phyloP scores from a whole-genome alignment of 352 stramenopile genomes.

The Pythium inflatum region DNA sequence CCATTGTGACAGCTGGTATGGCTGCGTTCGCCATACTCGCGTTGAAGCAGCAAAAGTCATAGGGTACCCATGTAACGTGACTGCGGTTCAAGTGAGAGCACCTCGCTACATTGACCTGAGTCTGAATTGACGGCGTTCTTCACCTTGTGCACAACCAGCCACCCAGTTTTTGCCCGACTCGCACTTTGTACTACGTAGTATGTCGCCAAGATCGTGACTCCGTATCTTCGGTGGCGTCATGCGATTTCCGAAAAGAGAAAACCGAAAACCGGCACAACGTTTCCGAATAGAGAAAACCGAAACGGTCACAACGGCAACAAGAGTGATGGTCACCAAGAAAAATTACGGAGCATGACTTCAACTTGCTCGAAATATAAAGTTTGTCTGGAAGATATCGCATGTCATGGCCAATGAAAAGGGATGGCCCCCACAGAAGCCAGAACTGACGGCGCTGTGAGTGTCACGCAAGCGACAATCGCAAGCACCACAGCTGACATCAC shows the following conservation, averaged over 20 bases:
- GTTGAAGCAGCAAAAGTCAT: conserved; percentile 61
- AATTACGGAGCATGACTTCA: conserved; percentile 26
- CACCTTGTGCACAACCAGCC: background rate
- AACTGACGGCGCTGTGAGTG: background rate
- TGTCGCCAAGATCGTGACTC: conserved; percentile 18
- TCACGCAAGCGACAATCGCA: conserved; percentile 6
- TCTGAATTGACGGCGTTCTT: background rate
- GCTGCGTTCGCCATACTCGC: conserved; percentile 63
- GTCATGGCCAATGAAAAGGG: background rate
- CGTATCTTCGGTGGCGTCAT: conserved; percentile 3
- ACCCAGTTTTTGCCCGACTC: conserved; percentile 13
- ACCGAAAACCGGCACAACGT: too few relatives aligned
- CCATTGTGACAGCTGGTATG: conserved; percentile 70
- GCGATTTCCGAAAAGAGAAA: background rate
- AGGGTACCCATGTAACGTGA: conserved; percentile 12
- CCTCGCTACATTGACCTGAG: too few relatives aligned
- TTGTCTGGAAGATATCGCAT: conserved; percentile 2
- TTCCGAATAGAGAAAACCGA: conserved; percentile 17
- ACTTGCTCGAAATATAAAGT: conserved; percentile 24
- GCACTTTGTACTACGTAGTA: too few relatives aligned
- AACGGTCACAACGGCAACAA: conserved; percentile 22
- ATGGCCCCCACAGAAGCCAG: background rate
- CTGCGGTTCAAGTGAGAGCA: too few relatives aligned
- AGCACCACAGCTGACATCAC: conserved; percentile 2
- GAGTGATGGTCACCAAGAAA: conserved; percentile 29